phyloP scores from a whole-genome alignment of 345 rosid genomes.

The Physaria fendleri region DNA sequence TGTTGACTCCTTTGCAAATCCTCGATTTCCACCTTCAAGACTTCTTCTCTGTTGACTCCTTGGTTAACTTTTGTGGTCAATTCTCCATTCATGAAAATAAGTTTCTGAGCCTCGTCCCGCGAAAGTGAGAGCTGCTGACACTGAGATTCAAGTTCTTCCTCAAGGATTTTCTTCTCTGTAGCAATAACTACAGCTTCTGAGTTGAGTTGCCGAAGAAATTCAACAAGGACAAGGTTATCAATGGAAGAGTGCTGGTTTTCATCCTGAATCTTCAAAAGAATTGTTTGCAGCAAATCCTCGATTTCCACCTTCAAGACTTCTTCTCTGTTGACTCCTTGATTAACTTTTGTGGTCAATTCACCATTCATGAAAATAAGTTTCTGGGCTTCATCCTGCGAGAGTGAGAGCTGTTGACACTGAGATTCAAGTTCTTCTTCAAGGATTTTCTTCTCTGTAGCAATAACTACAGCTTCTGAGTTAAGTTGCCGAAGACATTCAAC shows the following conservation, averaged over 20 bases:
- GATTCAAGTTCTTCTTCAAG: slow-evolving; percentile 42
- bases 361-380: slow-evolving; percentile 38
- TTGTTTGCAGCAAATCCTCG: slow-evolving; percentile 43
- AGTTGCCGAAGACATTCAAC: slow-evolving; percentile 54
- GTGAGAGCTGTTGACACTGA: slow-evolving; percentile 39
- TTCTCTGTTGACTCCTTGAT: slow-evolving; percentile 50
- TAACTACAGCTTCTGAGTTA: slow-evolving; percentile 50
- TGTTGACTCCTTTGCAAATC: too few species aligned
- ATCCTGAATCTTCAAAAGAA: slow-evolving; percentile 41
- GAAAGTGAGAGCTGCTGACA: slow-evolving; percentile 39
- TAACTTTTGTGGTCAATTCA: slow-evolving; percentile 44
- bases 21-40: slow-evolving; percentile 46
- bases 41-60: slow-evolving; percentile 53
- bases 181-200: slow-evolving; percentile 51
- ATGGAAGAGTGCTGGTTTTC: slow-evolving; percentile 49
- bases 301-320: slow-evolving; percentile 50
- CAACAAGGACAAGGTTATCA: slow-evolving; percentile 58
- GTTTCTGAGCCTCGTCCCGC: slow-evolving; percentile 40
- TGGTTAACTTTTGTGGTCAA: slow-evolving; percentile 44
- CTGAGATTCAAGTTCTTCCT: slow-evolving; percentile 41
- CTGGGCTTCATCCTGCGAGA: slow-evolving; percentile 39
- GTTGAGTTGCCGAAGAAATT: slow-evolving; percentile 56
- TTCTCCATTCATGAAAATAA: slow-evolving; percentile 39
- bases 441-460: slow-evolving; percentile 39
- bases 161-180: slow-evolving; percentile 39